Evolutionary conservation across 106 monocot species (phyloP).

Genomic region (Apostasia shenzhenica): DNA sequence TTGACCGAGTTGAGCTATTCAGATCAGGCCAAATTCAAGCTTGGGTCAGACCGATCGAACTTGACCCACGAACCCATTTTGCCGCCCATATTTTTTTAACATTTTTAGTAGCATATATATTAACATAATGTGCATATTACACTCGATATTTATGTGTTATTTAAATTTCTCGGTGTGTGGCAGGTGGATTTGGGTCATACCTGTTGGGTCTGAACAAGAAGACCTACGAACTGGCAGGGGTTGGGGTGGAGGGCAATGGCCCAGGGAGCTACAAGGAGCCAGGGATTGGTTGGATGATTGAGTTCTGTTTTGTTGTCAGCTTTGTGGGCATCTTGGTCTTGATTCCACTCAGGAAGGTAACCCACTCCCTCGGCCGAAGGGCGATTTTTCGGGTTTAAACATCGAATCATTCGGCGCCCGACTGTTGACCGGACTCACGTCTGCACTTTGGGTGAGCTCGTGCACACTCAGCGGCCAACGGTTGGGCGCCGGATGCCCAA

Average conservation of each 20-base stretch:
- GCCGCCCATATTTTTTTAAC: background rate
- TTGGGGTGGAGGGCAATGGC: conserved; percentile 24
- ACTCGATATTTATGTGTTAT: background rate
- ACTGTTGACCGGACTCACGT: too few relatives aligned
- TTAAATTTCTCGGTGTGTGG: conserved; percentile 6
- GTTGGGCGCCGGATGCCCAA: too few relatives aligned
- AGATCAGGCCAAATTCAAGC: background rate
- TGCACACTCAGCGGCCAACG: too few relatives aligned
- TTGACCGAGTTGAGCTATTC: background rate
- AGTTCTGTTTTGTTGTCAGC: conserved; percentile 46
- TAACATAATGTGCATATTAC: background rate
- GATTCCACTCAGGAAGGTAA: conserved; percentile 72
- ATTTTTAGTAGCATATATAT: background rate
- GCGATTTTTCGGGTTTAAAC: too few relatives aligned
- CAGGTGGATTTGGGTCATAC: conserved; percentile 58
- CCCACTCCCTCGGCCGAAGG: background rate
- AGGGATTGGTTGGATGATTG: conserved; percentile 56
- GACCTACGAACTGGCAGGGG: conserved; percentile 30
- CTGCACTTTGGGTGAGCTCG: too few relatives aligned
- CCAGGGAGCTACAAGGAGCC: conserved; percentile 42
- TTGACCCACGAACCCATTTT: background rate
- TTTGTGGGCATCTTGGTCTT: conserved; percentile 48
- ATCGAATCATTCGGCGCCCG: too few relatives aligned
- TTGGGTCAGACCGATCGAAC: background rate
- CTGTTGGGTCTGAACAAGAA: conserved; percentile 43